Evolutionary conservation across 1,284 basidiomycete genomes (phyloP).

Genomic region (Cryptococcus floricola): DNA sequence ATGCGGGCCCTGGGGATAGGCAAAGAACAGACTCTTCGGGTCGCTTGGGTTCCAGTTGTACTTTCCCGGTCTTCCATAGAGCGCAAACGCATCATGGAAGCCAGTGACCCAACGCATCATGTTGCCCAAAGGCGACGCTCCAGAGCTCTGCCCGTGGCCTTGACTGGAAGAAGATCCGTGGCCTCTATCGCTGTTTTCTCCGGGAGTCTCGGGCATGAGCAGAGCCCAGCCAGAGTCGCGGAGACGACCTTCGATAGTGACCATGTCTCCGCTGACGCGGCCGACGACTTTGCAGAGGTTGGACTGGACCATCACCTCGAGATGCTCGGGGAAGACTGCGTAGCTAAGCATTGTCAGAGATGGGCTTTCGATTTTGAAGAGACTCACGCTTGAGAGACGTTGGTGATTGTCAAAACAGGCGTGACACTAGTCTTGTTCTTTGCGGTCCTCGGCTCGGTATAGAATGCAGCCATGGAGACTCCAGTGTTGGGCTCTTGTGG

Average conservation of each 20-base stretch:
- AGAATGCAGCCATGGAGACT: constrained; percentile 46
- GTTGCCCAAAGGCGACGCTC: constrained; percentile 55
- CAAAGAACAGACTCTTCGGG: constrained; percentile 50
- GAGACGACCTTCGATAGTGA: constrained; percentile 51
- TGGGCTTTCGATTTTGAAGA: not conserved
- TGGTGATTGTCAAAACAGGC: constrained; percentile 43
- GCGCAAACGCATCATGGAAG: constrained; percentile 77
- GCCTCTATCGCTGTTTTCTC: constrained; percentile 24
- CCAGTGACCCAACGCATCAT: constrained; percentile 90
- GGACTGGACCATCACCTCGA: constrained; percentile 79
- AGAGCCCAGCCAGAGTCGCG: constrained; percentile 73
- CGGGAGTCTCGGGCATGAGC: constrained; percentile 74
- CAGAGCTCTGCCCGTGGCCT: not conserved
- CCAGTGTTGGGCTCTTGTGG: constrained; percentile 46
- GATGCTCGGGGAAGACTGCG: constrained; percentile 89
- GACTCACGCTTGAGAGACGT: constrained; percentile 46
- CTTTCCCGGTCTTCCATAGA: constrained; percentile 73
- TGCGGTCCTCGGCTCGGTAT: constrained; percentile 35
- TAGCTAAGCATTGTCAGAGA: constrained; percentile 50
- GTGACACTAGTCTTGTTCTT: constrained; percentile 38
- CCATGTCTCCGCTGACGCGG: constrained; percentile 69
- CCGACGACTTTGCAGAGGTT: constrained; percentile 87
- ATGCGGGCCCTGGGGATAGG: constrained; percentile 40
- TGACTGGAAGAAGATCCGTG: not conserved
- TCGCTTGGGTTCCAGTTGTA: constrained; percentile 87